A percentile compares a stretch with the other conserved stretches of the same genome.
These are phyloP conservation scores for Penicillium longicatenatum DNA, from an alignment of 495 filamentous ascomycete species.

Conservation along the genomic window DNA sequence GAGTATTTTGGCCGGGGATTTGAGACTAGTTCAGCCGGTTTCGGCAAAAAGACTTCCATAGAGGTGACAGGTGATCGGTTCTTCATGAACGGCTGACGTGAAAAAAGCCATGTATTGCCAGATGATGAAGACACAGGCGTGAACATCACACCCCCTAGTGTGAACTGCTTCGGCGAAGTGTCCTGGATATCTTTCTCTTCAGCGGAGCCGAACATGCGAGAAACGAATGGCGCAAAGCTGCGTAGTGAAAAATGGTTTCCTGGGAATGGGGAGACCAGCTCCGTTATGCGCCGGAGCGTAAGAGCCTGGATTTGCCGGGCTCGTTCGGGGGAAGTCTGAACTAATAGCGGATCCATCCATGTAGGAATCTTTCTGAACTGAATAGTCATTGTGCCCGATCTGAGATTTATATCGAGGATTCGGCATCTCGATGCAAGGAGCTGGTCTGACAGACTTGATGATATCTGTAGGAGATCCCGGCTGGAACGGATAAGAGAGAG, in stretches of 20 bases:
- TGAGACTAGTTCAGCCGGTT: not conserved
- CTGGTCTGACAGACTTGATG: constrained; percentile 36
- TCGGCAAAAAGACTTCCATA: constrained; percentile 10
- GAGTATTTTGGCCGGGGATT: constrained; percentile 9
- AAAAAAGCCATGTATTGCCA: constrained; percentile 47
- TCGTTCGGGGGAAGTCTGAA: constrained; percentile 11
- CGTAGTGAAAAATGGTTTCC: constrained; percentile 39
- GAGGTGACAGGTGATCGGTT: constrained; percentile 22
- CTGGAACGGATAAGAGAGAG: constrained; percentile 52
- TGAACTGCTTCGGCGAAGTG: constrained; percentile 43
- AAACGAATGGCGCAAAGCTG: constrained; percentile 33
- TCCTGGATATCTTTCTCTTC: constrained; percentile 30
- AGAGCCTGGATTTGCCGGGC: constrained; percentile 30
- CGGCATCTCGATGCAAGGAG: constrained; percentile 36
- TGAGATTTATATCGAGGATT: constrained; percentile 39
- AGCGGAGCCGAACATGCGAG: constrained; percentile 25
- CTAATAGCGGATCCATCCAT: constrained; percentile 13
- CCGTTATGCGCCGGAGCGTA: constrained; percentile 46
- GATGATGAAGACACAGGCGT: constrained; percentile 38
- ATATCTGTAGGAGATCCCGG: constrained; percentile 25
- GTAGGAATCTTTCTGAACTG: constrained; percentile 30
- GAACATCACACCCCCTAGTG: constrained; percentile 55
- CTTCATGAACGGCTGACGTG: constrained; percentile 51
- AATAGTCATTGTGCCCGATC: constrained; percentile 42
- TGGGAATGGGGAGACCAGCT: constrained; percentile 44